Evolutionary conservation across 2,329 filamentous ascomycete genomes (phyloP), one percentile per base, ranked within the genome.

Genomic region (Chaetothyriales sp.): DNA sequence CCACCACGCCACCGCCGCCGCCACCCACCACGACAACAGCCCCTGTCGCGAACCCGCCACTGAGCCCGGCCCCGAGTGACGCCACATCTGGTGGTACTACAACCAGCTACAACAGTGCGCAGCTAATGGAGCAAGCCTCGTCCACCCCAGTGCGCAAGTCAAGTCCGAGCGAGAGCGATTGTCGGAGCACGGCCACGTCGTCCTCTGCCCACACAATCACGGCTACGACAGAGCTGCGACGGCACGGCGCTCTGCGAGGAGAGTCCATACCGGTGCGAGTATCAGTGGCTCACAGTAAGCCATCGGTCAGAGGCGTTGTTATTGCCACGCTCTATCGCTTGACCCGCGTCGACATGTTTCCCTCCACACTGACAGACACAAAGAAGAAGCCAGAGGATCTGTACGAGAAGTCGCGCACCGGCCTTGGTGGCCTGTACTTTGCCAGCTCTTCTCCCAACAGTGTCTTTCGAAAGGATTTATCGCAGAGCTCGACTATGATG

Each of bases 391-490:
- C 83, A 60, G 84, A 90, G 59, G 86, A 94, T 53, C 86, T 84
- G 61, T 93, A 89, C 63, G 88, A 89, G 3, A 86, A 83, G 60
- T 95, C 88, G 1, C 81, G 84, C 54, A 93, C 88, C 0, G 89
- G 88, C 0, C 75, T 95, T 6, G 86, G 85, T 15, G 89, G 89
- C 0, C 72, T 96, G 25, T 93, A 89, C 1, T 73, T 96, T 43
- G 86, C 86, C 1, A 92, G 87, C 1, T 84, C 85, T 5, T 83
- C 86, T 39, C 89, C 88, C 1, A 90, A 81, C 63, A 92, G 89
- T 65, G 78, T 92, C n/a, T 96, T 95, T 64, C 83, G 92, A 49
- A 96, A 96, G 65, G 92, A 98, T 64, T 71, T 98, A 2, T 83
- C 86, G 3, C 92, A 98, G 65, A 83, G 84, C 1, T 87, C 93